Conservation (phyloP, 352 stramenopile species). For the Phytophthora capsici region DNA sequence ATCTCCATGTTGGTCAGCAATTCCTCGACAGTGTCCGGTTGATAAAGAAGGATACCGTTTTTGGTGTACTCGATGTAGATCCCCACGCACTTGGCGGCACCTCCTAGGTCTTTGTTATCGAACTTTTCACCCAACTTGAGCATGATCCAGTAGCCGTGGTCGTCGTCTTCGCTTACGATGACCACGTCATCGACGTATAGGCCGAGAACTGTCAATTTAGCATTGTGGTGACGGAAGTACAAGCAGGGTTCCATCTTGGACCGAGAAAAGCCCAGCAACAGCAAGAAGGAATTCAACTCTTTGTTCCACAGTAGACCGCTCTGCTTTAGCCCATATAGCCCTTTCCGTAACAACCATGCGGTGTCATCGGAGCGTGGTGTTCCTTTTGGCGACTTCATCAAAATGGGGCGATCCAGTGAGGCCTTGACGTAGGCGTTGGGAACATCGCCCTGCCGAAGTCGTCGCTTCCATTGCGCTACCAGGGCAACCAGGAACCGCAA, state of each 20-base stretch:
- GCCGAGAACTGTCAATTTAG: not conserved
- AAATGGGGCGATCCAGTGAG: too few relatives aligned
- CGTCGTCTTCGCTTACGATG: slow-evolving; percentile 1
- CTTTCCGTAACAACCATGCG: not conserved
- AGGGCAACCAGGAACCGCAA: not conserved
- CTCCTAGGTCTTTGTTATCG: slow-evolving; percentile 12
- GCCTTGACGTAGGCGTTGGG: too few relatives aligned
- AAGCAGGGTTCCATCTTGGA: too few relatives aligned
- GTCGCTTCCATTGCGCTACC: not conserved
- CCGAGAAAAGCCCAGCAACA: too few relatives aligned
- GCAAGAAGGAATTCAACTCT: too few relatives aligned
- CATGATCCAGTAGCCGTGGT: not conserved
- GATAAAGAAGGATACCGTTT: not conserved
- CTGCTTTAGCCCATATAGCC: not conserved
- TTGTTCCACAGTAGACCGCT: too few relatives aligned
- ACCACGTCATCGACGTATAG: slow-evolving; percentile 16
- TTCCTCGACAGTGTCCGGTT: slow-evolving; percentile 2
- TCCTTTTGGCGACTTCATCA: not conserved
- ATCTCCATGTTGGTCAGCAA: slow-evolving; percentile 8
- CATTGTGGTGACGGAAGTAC: not conserved
- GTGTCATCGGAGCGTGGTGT: not conserved
- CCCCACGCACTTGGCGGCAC: slow-evolving; percentile 8
- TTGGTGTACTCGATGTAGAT: slow-evolving; percentile 2
- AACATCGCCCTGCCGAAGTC: slow-evolving; percentile 6
- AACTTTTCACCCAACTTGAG: not conserved